Evolutionary conservation across 257 asterid genomes (phyloP).

Genomic region (Nyctanthes arbortristis): DNA sequence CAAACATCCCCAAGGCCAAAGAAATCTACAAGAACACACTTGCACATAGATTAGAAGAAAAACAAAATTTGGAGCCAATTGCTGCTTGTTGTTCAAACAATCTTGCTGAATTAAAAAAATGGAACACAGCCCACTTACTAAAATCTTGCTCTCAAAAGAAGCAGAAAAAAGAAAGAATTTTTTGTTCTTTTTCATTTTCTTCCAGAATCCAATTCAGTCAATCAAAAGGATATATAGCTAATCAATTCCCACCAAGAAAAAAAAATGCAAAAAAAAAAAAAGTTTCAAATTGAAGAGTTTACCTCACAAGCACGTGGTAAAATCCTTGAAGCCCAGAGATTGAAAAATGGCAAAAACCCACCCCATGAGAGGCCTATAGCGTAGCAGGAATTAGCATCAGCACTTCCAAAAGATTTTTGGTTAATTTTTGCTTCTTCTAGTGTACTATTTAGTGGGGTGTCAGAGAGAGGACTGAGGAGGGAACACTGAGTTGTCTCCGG

Average conservation of each 20-base stretch:
- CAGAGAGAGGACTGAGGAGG: slow-evolving; percentile 12
- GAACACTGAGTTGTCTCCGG: slow-evolving; percentile 19
- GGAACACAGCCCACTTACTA: slow-evolving; percentile 13
- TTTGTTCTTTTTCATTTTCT: too few relatives aligned
- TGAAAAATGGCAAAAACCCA: neutral
- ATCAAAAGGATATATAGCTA: too few relatives aligned
- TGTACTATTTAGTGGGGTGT: slow-evolving; percentile 10
- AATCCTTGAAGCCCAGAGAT: slow-evolving; percentile 8
- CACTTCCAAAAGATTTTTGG: slow-evolving; percentile 8
- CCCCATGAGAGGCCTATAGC: neutral
- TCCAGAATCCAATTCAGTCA: slow-evolving; percentile 11
- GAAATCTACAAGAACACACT: neutral
- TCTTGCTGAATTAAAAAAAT: neutral
- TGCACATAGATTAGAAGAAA: neutral
- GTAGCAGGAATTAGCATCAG: slow-evolving; percentile 14
- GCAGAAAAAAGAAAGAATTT: too few relatives aligned
- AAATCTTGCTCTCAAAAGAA: neutral
- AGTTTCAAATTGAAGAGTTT: slow-evolving; percentile 14
- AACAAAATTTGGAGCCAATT: neutral
- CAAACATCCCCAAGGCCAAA: neutral
- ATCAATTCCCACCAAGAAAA: neutral
- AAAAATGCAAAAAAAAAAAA: neutral
- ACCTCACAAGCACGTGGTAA: slow-evolving; percentile 27
- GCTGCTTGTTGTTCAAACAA: neutral
- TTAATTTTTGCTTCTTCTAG: slow-evolving; percentile 16